These are phyloP conservation scores for Chlorella sp. DNA, from an alignment of 139 green algal genomes.

Conservation along the genomic window DNA sequence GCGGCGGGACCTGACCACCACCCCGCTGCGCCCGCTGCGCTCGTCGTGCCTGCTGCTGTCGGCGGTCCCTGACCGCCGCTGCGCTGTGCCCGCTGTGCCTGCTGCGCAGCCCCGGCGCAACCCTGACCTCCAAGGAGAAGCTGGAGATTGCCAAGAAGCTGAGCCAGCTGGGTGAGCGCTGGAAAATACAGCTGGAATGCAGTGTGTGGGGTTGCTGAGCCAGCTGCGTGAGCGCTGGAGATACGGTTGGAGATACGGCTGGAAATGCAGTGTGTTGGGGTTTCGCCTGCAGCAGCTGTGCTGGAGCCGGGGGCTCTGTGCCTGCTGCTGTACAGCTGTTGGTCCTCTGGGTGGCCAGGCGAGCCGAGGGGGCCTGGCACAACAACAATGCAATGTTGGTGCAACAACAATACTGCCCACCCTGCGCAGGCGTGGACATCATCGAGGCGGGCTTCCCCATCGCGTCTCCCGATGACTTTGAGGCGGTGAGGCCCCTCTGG, in stretches of 20 bases:
- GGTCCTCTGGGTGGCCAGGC: too few species aligned
- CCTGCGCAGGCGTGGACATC: slow-evolving; percentile 90
- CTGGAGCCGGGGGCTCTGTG: too few species aligned
- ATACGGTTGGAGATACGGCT: too few species aligned
- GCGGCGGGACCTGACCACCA: too few species aligned
- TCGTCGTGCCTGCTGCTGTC: too few species aligned
- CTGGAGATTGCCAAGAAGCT: slow-evolving; percentile 96
- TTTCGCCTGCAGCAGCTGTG: too few species aligned
- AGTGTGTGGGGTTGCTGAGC: not conserved
- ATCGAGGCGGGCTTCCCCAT: slow-evolving; percentile 99
- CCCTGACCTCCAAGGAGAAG: slow-evolving; percentile 97
- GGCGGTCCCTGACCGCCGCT: not conserved
- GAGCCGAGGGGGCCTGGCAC: too few species aligned
- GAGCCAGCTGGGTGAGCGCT: slow-evolving; percentile 73
- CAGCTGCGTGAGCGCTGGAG: too few species aligned
- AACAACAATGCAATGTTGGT: not conserved
- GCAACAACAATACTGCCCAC: not conserved
- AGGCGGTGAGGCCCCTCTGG: slow-evolving; percentile 91
- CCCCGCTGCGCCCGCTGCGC: too few species aligned
- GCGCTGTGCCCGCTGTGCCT: not conserved
- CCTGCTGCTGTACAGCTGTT: not conserved
- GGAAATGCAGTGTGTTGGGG: too few species aligned
- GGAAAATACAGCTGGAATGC: too few species aligned
- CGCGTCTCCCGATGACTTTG: slow-evolving; percentile 97
- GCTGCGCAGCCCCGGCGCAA: slow-evolving; percentile 66